These are phyloP conservation scores for Paramecium octaurelia DNA, from an alignment of 73 alveolate genomes.

Conservation along the genomic window DNA sequence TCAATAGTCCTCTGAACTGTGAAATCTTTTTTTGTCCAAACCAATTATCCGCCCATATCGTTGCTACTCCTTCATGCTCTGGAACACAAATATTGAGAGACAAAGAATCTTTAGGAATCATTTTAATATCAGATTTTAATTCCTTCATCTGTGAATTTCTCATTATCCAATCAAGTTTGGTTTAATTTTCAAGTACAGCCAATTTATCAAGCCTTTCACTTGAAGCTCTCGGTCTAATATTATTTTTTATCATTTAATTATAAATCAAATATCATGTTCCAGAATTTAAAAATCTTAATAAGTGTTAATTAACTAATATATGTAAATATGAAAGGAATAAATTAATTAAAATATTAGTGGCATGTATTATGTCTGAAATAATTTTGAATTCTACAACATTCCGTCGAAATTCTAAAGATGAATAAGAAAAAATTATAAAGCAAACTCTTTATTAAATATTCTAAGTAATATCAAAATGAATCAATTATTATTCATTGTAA, in stretches of 20 bases:
- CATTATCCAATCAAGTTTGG: background rate
- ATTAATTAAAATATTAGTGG: no score
- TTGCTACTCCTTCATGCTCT: background rate
- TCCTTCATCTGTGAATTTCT: background rate
- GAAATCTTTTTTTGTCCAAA: background rate
- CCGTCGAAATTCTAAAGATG: background rate
- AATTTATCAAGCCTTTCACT: background rate
- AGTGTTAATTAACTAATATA: background rate
- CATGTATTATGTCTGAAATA: background rate
- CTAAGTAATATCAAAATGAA: no score
- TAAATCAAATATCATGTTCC: background rate
- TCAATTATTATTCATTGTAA: background rate
- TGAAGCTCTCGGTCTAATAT: background rate
- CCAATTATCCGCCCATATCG: background rate
- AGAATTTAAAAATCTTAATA: background rate
- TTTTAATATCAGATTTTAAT: background rate
- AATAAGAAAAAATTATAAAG: background rate
- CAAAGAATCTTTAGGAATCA: background rate
- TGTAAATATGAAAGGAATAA: background rate
- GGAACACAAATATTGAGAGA: background rate
- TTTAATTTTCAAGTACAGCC: background rate
- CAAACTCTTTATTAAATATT: no score
- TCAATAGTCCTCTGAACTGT: background rate
- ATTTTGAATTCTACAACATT: no score
- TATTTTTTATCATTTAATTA: background rate